These are phyloP conservation scores for Collybiopsis confluens DNA, from an alignment of 768 basidiomycete genomes.

Conservation along the genomic window DNA sequence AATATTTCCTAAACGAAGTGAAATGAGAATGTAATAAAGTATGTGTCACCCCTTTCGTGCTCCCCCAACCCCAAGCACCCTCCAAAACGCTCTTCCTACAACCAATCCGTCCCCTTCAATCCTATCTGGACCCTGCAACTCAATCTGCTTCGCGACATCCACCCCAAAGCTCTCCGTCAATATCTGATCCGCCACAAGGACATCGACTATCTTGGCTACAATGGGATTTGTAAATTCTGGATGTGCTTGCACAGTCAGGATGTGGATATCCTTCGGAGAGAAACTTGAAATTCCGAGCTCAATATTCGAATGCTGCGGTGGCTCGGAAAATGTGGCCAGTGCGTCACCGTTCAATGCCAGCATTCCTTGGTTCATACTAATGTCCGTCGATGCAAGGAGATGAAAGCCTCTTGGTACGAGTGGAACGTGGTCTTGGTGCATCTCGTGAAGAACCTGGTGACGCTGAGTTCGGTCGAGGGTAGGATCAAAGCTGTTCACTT, in stretches of 20 bases:
- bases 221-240: slow-evolving; percentile 78
- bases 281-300: not conserved
- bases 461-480: not conserved
- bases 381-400: slow-evolving; percentile 57
- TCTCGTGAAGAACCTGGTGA: slow-evolving; percentile 68
- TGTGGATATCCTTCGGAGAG: slow-evolving; percentile 50
- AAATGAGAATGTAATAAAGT: too few relatives aligned
- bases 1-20: too few relatives aligned
- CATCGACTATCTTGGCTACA: slow-evolving; percentile 46
- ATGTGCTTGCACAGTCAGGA: slow-evolving; percentile 85
- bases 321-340: too few relatives aligned
- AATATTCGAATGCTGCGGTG: too few relatives aligned
- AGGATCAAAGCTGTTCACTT: too few relatives aligned
- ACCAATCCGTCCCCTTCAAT: slow-evolving; percentile 38
- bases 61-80: slow-evolving; percentile 38
- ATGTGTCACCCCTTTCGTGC: too few relatives aligned
- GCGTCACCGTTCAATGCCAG: slow-evolving; percentile 41
- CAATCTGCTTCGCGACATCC: too few relatives aligned
- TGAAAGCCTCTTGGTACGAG: slow-evolving; percentile 44
- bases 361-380: slow-evolving; percentile 69
- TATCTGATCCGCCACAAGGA: slow-evolving; percentile 36
- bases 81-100: slow-evolving; percentile 40
- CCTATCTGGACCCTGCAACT: slow-evolving; percentile 34
- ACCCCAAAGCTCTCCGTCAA: slow-evolving; percentile 45
- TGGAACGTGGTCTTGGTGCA: slow-evolving; percentile 89